phyloP scores from a whole-genome alignment of 108 stramenopile genomes.

The Skeletonema costatum region DNA sequence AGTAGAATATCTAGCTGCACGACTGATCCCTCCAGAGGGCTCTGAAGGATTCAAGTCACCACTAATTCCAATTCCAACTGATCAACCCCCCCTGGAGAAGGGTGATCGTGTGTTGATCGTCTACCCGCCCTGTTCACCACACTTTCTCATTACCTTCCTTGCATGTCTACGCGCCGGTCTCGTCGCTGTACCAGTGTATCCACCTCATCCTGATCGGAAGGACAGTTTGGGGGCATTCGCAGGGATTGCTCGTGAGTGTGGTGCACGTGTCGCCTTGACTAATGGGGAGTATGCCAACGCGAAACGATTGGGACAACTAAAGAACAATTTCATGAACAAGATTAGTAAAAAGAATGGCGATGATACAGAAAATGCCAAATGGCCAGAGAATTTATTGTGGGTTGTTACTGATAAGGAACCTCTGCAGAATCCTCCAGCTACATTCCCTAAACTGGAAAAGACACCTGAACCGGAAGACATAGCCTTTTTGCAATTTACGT shows the following conservation, averaged over 20 bases:
- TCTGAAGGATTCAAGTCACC: background rate
- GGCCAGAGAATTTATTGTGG: constrained; percentile 85
- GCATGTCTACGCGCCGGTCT: constrained; percentile 92
- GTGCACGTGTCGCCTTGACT: constrained; percentile 88
- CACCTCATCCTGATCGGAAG: constrained; percentile 88
- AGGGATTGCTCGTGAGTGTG: constrained; percentile 76
- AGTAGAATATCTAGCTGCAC: constrained; percentile 41
- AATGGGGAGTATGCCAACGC: constrained; percentile 79
- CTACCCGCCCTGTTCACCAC: constrained; percentile 93
- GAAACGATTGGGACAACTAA: constrained; percentile 68
- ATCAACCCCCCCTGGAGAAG: constrained; percentile 1
- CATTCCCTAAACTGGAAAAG: constrained; percentile 5
- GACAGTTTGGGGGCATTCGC: constrained; percentile 82
- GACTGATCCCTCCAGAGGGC: constrained; percentile 28
- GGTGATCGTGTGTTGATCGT: constrained; percentile 92
- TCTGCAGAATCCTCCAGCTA: constrained; percentile 19
- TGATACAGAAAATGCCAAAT: constrained; percentile 22
- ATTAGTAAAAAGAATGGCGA: constrained; percentile 8
- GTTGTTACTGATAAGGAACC: constrained; percentile 62
- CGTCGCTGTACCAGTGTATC: constrained; percentile 95
- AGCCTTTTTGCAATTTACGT: constrained; percentile 98
- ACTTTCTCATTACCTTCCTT: constrained; percentile 94
- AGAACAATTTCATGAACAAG: constrained; percentile 23
- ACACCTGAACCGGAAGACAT: constrained; percentile 47
- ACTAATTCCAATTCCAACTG: constrained; percentile 15